Conservation (phyloP, 78 protist species). For the Corallochytrium limacisporum region DNA sequence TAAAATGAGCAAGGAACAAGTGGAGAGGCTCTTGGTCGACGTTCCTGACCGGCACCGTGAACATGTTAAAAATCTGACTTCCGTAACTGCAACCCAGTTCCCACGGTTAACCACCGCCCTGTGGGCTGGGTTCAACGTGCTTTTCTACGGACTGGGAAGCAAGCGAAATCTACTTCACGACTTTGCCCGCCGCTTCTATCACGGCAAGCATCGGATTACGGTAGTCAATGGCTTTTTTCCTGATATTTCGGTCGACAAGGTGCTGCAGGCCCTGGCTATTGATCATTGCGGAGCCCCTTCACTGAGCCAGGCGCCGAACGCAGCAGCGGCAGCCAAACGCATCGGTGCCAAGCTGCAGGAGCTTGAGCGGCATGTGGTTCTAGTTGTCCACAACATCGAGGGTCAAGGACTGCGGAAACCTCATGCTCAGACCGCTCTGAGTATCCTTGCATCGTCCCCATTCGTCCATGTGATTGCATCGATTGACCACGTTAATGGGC, state of each 20-base stretch:
- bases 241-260: neutral
- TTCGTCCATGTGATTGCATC: conserved; percentile 12
- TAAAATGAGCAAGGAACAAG: no score
- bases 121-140: neutral
- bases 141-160: neutral
- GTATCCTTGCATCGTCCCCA: conserved; percentile 4
- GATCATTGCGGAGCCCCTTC: no score
- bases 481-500: conserved; percentile 14
- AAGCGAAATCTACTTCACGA: neutral
- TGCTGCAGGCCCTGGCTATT: no score
- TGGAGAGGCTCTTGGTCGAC: no score
- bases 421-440: conserved; percentile 4
- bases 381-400: conserved; percentile 22
- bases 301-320: no score
- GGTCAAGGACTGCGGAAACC: conserved; percentile 2
- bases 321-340: neutral
- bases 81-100: no score
- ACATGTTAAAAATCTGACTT: no score
- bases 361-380: neutral
- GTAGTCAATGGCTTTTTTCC: neutral
- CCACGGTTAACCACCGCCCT: no score
- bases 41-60: no score
- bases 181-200: neutral
- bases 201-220: neutral
- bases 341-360: neutral